Evolutionary conservation across 2,329 filamentous ascomycete genomes (phyloP).

Genomic region (Paracorniculantispora psalliotae): DNA sequence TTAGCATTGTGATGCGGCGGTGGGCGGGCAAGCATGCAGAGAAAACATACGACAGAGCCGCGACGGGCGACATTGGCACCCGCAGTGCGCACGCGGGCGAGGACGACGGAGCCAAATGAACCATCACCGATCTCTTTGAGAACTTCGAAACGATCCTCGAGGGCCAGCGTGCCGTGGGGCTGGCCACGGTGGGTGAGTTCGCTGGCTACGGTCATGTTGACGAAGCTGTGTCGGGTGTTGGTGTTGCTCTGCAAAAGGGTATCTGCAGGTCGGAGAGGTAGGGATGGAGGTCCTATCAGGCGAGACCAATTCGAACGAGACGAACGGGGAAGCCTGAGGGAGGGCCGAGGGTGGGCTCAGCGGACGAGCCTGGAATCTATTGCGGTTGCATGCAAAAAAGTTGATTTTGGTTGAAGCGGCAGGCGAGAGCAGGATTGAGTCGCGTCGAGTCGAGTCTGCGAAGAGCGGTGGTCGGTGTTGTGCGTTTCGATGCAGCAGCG

Average conservation of each 20-base stretch:
- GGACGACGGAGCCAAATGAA: conserved; percentile 92
- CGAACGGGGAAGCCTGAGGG: conserved; percentile 10
- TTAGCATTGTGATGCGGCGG: neutral
- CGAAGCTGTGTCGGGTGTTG: conserved; percentile 15
- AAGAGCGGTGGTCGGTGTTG: neutral
- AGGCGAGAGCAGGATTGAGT: conserved; percentile 1
- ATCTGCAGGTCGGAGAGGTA: conserved; percentile 4
- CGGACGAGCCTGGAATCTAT: conserved; percentile 9
- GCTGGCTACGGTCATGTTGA: conserved; percentile 70
- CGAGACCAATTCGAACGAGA: conserved; percentile 4
- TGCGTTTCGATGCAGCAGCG: conserved; percentile 1
- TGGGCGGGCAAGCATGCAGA: conserved; percentile 11
- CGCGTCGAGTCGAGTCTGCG: conserved; percentile 1
- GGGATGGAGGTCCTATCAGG: conserved; percentile 9
- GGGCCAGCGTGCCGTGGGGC: conserved; percentile 54
- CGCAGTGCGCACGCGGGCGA: conserved; percentile 86
- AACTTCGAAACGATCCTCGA: conserved; percentile 94
- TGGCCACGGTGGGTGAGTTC: conserved; percentile 67
- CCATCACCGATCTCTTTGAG: conserved; percentile 98
- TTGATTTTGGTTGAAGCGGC: neutral
- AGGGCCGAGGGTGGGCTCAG: conserved; percentile 8
- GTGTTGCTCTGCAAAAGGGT: conserved; percentile 2
- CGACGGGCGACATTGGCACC: conserved; percentile 83
- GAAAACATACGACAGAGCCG: conserved; percentile 76
- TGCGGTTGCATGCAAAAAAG: conserved; percentile 12